These are phyloP conservation scores for Trichoderma sp. DNA, from an alignment of 2,329 filamentous ascomycete species.

Conservation along the genomic window DNA sequence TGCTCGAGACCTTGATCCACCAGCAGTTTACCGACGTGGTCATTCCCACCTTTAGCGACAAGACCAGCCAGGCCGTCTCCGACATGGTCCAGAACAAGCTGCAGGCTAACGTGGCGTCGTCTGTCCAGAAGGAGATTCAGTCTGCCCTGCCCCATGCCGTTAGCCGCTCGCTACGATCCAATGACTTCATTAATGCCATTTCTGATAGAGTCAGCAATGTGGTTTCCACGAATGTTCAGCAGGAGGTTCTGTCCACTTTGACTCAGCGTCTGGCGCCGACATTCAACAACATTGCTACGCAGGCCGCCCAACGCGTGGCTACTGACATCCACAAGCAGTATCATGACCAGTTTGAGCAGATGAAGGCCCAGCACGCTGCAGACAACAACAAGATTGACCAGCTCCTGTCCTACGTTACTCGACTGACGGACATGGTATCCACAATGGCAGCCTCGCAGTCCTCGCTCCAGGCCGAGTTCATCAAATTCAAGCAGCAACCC, in stretches of 20 bases:
- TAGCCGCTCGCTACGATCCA: slow-evolving; percentile 58
- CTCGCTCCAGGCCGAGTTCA: slow-evolving; percentile 63
- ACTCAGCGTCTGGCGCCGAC: slow-evolving; percentile 63
- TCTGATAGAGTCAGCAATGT: slow-evolving; percentile 65
- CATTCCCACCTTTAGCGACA: slow-evolving; percentile 68
- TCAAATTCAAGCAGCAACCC: slow-evolving; percentile 54
- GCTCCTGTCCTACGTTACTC: slow-evolving; percentile 63
- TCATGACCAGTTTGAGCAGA: slow-evolving; percentile 47
- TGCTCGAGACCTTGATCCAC: slow-evolving; percentile 72
- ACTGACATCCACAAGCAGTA: slow-evolving; percentile 65
- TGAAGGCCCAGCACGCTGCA: slow-evolving; percentile 49
- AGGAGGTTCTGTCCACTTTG: slow-evolving; percentile 61
- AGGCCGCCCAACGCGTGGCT: slow-evolving; percentile 65
- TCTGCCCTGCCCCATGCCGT: slow-evolving; percentile 64
- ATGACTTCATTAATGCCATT: slow-evolving; percentile 69
- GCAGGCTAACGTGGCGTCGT: slow-evolving; percentile 61
- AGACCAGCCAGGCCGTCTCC: slow-evolving; percentile 65
- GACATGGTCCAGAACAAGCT: slow-evolving; percentile 69
- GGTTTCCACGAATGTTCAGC: slow-evolving; percentile 66
- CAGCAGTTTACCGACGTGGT: slow-evolving; percentile 72
- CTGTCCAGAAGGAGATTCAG: slow-evolving; percentile 71
- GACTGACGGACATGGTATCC: slow-evolving; percentile 65
- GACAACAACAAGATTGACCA: slow-evolving; percentile 68
- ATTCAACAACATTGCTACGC: slow-evolving; percentile 61
- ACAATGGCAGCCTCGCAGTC: slow-evolving; percentile 67